Evolutionary conservation across 2,329 filamentous ascomycete species (phyloP).

Genomic region (Pseudocercospora macadamiae): DNA sequence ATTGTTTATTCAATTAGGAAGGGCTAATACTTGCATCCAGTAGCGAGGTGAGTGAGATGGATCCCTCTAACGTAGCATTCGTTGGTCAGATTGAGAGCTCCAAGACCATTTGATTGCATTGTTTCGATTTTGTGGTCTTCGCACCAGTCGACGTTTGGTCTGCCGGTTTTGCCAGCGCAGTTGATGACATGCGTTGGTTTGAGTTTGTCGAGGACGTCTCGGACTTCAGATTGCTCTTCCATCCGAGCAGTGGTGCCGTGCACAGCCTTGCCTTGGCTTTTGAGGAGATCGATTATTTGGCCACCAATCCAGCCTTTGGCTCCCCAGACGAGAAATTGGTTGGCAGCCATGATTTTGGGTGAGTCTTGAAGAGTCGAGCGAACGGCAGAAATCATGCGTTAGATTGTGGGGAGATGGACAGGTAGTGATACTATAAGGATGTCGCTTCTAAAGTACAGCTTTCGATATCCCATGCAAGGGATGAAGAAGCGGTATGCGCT

Average conservation of each 20-base stretch:
- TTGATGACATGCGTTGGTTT: constrained; percentile 70
- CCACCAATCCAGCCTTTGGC: constrained; percentile 65
- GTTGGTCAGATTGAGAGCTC: constrained; percentile 66
- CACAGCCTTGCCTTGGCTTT: constrained; percentile 64
- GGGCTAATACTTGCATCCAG: constrained; percentile 56
- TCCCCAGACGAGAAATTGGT: constrained; percentile 67
- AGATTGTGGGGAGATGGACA: not conserved
- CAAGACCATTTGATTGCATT: constrained; percentile 68
- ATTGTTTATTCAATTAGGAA: not conserved
- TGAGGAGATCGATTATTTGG: constrained; percentile 62
- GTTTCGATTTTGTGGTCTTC: constrained; percentile 71
- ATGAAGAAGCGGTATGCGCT: constrained; percentile 8
- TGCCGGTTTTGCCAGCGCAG: constrained; percentile 66
- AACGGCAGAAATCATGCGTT: constrained; percentile 5
- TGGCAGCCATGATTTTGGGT: constrained; percentile 22
- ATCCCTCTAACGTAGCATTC: constrained; percentile 61
- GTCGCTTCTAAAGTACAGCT: not conserved
- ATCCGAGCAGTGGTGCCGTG: constrained; percentile 65
- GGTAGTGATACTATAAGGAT: not conserved
- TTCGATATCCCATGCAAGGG: constrained; percentile 8
- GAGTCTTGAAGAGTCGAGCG: constrained; percentile 4
- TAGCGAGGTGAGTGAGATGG: constrained; percentile 68
- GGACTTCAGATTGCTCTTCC: constrained; percentile 63
- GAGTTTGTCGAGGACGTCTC: constrained; percentile 59
- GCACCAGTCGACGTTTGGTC: constrained; percentile 72